Evolutionary conservation across 805 yeast genomes (phyloP), one percentile per base, ranked within the genome.

Genomic region (Starmerella davenportii): DNA sequence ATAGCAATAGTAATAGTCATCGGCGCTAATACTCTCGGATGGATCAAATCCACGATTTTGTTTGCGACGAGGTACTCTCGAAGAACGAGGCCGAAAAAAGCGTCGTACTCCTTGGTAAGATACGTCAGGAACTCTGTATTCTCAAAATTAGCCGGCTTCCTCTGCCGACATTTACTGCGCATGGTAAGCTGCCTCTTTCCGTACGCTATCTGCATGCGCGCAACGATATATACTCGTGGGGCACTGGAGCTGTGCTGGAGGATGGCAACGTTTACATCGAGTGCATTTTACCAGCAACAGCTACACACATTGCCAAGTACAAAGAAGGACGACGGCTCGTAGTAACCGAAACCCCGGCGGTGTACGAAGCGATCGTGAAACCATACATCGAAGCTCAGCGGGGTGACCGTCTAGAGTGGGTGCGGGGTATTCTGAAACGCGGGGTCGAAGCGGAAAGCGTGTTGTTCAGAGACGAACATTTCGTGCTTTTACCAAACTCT

Each of bases 191-290:
- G 39, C 41, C 49, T 38, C 23, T 50, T 14, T 35, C 38, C 3
- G 47, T 51, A 21, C 41, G 63, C 19, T 41, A 54, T 21, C 49
- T 61, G 20, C 64, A 75, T 16, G 75, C 79, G n/a, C 55, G 61
- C 14, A 90, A 87, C 55, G 95, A 82, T 49, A 74, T 85, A 1
- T 87, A 87, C 52, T 67, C 67, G 44, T 87, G 96, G 95, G 80
- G 81, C 13, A 55, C 69, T 34, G 70, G 70, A 1, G 55, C 67
- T 1, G 46, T 77, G 31, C 46, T 49, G 0, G 49, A 49, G 4
- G 80, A 92, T 1, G 66, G 73, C 1, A 75, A 76, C 14, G 84
- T 85, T 51, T 44, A 43, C 21, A 49, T 81, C 39, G 82, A 77
- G 48, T 49, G 87, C 40, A 74, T 87, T 20, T 82, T 71, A 55